A percentile compares a stretch with the other conserved stretches of the same genome.
phyloP scores from a whole-genome alignment of 257 asterid species.

The Nicotiana tomentosiformis region DNA sequence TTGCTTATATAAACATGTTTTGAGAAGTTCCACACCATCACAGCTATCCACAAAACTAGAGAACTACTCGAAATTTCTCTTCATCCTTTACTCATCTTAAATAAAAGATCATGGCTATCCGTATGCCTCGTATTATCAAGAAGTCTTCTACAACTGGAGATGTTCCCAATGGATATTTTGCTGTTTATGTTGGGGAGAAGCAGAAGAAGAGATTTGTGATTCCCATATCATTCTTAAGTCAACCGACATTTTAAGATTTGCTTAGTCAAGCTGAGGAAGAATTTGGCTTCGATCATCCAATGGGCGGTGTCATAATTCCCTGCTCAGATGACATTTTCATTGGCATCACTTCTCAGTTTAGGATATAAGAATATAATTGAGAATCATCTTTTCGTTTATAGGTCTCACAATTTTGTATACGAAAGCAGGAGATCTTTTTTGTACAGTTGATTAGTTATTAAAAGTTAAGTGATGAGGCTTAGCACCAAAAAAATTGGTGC shows the following conservation, averaged over 20 bases:
- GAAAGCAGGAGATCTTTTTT: too few species aligned
- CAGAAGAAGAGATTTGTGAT: conserved; percentile 38
- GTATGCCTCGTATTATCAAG: neutral
- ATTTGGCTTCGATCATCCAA: neutral
- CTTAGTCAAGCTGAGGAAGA: conserved; percentile 3
- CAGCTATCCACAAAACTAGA: too few species aligned
- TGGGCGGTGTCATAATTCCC: conserved; percentile 30
- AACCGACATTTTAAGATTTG: neutral
- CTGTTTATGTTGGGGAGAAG: conserved; percentile 43
- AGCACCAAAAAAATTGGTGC: too few species aligned
- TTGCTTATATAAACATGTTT: too few species aligned
- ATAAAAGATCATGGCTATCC: too few species aligned
- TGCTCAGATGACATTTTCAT: conserved; percentile 38
- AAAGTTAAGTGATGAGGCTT: too few species aligned
- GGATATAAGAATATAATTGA: neutral
- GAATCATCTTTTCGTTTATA: too few species aligned
- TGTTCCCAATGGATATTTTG: conserved; percentile 54
- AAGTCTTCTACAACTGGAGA: neutral
- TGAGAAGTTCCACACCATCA: too few species aligned
- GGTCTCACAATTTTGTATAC: too few species aligned
- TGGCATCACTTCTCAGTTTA: conserved; percentile 26
- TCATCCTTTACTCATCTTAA: too few species aligned
- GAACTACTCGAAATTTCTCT: too few species aligned
- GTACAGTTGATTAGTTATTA: too few species aligned
- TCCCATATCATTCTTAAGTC: neutral